Percentiles rank a stretch among this genome's conserved stretches.
These are phyloP conservation scores for Rhipidocladum racemiflorum DNA, from an alignment of 176 grass and related monocot genomes.

Conservation along the genomic window DNA sequence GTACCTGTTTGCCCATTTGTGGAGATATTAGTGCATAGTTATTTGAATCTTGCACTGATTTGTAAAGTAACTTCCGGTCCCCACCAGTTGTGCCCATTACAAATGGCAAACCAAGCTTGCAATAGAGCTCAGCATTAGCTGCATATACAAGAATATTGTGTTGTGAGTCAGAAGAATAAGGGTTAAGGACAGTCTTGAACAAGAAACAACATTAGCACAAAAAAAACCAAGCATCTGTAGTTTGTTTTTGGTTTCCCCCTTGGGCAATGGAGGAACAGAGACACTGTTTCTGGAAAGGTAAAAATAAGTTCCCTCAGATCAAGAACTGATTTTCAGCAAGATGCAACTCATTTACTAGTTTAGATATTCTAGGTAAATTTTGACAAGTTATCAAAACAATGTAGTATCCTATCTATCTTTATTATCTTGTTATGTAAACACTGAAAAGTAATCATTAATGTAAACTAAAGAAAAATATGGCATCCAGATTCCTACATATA, in stretches of 20 bases:
- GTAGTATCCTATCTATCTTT: neutral
- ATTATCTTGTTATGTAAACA: neutral
- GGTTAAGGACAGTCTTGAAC: neutral
- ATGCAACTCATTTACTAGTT: slow-evolving; percentile 17
- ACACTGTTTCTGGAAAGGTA: neutral
- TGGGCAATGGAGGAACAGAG: neutral
- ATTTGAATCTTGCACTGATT: slow-evolving; percentile 74
- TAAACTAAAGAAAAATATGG: slow-evolving; percentile 1
- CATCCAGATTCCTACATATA: neutral
- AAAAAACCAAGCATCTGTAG: neutral
- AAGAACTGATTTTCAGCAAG: slow-evolving; percentile 4
- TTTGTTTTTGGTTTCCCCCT: neutral
- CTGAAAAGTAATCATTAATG: neutral
- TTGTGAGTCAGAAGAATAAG: slow-evolving; percentile 17
- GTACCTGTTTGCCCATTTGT: slow-evolving; percentile 88
- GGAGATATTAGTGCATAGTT: slow-evolving; percentile 87
- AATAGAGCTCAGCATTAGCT: slow-evolving; percentile 83
- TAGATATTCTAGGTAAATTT: neutral
- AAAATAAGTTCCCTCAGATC: neutral
- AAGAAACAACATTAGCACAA: neutral
- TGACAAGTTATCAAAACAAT: neutral
- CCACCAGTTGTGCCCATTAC: slow-evolving; percentile 96
- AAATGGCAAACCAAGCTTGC: slow-evolving; percentile 90
- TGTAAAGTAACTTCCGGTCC: slow-evolving; percentile 56
- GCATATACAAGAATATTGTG: slow-evolving; percentile 20